Conservation (phyloP, 306 rosid genomes). For the Prunus persica region Prunus_persica_NCBIv2 NC_034015.1:15168501-15169000, state of each 20-base stretch:
- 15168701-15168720: no score
- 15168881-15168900: no score
- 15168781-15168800: no score
- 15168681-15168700: no score
- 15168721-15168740: no score
- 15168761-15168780: no score
- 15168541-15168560: background rate
- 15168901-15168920: slow-evolving; percentile 24
- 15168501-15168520: background rate
- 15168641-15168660: no score
- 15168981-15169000: slow-evolving; percentile 7
- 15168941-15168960: slow-evolving; percentile 31
- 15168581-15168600: background rate
- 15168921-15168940: slow-evolving; percentile 30
- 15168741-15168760: no score
- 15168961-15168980: slow-evolving; percentile 19
- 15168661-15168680: no score
- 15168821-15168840: background rate
- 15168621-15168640: slow-evolving; percentile 30
- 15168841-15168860: no score
- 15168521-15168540: background rate
- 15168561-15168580: slow-evolving; percentile 2
- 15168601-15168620: slow-evolving; percentile 15
- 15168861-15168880: background rate
- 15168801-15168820: no score